Base-by-base conservation (phyloP, 495 filamentous ascomycete species). In the Penicillium riverlandense region DNA sequence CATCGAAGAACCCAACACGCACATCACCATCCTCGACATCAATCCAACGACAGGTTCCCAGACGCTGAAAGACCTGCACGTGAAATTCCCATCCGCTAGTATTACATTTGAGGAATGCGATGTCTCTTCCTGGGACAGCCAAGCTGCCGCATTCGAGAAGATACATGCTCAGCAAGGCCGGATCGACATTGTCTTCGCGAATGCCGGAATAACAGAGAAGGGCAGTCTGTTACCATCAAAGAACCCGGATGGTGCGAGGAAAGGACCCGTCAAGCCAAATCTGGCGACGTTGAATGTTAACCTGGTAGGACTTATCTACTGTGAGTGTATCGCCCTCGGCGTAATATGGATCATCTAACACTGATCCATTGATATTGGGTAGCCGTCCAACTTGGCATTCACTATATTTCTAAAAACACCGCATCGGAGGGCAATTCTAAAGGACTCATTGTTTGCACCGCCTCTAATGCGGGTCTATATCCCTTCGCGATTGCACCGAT, bases 391-490 rank as follows among this genome's bases (percentile, higher is more conserved):
- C 58, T 80, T 2, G 75, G 62, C 0, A 56, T 61, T 6, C 63
- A 76, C 45, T 80, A 80, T 44, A 74, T 80, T 57, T 59, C 65
- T 15, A 70, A 69, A 44, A 78, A 76, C 34, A 7, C 38, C 8
- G 31, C 44, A 11, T 22, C 1, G 6, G 16, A 28, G 33, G 12
- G 50, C 0, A 41, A 47, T 38, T 61, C 59, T 12, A 65, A 68
- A 14, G 76, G 76, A 0, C 61, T 59, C 8, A 73, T 80, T 28
- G 66, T 79, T 35, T 80, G 77, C 60, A 79, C 76, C 2, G 69
- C 75, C 0, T 77, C 74, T 3, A 78, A 78, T 55, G 76, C 72
- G 6, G 77, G 77, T 1, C 37, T 79, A 7, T 79, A 80, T 39
- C 65, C 75, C 0, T 76, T 80, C 44, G 71, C 76, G 2, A 63